Percentiles rank a stretch among this genome's conserved stretches.
phyloP scores from a whole-genome alignment of 805 yeast species.

The Candida multigemmis region DNA sequence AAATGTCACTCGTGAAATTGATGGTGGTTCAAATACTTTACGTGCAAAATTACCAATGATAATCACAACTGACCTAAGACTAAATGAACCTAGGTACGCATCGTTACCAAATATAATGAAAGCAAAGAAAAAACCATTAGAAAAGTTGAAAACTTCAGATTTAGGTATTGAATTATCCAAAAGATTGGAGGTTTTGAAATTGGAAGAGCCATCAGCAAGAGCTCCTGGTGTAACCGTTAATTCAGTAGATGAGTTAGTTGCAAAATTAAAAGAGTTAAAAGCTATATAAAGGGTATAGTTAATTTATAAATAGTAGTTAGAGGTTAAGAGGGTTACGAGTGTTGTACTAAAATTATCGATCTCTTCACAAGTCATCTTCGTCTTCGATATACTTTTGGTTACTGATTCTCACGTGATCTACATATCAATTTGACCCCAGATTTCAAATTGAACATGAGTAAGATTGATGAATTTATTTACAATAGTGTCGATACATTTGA shows the following conservation, averaged over 20 bases:
- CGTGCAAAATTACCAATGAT: conserved; percentile 74
- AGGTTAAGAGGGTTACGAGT: background rate
- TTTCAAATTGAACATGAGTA: no score
- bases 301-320: background rate
- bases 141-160: conserved; percentile 51
- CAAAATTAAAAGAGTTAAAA: conserved; percentile 68
- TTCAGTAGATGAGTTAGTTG: conserved; percentile 72
- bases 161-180: conserved; percentile 58
- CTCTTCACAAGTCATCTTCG: no score
- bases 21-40: conserved; percentile 87
- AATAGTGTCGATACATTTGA: no score
- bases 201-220: conserved; percentile 82
- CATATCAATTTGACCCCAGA: no score
- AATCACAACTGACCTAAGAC: conserved; percentile 86
- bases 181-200: conserved; percentile 59
- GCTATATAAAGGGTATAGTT: conserved; percentile 38
- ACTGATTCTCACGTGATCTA: no score
- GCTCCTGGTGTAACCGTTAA: conserved; percentile 74
- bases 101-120: conserved; percentile 95
- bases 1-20: conserved; percentile 83
- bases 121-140: conserved; percentile 93
- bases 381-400: no score
- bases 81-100: conserved; percentile 95
- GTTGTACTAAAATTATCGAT: no score
- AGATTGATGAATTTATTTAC: no score